A percentile compares a stretch with the other conserved stretches of the same genome.
These are phyloP conservation scores for Fraxinus xanthoxyloides DNA, from an alignment of 305 asterid species.

Conservation along the genomic window DNA sequence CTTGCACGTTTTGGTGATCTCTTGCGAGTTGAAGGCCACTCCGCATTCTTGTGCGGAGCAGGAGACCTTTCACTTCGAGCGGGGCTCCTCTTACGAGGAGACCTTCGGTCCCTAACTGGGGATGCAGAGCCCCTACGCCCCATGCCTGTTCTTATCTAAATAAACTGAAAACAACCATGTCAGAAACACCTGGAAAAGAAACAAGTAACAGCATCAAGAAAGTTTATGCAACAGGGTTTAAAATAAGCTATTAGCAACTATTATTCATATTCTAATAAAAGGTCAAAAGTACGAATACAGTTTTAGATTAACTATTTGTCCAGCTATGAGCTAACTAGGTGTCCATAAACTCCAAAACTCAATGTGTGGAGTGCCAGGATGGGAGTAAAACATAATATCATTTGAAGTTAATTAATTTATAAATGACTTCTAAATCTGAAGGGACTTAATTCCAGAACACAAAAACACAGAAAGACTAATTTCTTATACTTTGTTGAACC, in stretches of 20 bases:
- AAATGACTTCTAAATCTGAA: neutral
- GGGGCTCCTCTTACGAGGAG: slow-evolving; percentile 64
- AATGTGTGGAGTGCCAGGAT: neutral
- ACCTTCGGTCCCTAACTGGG: slow-evolving; percentile 52
- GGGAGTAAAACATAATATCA: neutral
- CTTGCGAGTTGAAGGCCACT: slow-evolving; percentile 43
- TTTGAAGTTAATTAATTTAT: neutral
- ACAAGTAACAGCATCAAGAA: neutral
- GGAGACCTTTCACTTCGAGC: slow-evolving; percentile 67
- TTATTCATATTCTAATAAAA: neutral
- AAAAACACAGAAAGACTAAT: neutral
- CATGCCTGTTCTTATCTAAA: slow-evolving; percentile 37
- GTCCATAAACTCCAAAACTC: neutral
- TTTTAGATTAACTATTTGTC: neutral
- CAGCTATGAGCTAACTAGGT: neutral
- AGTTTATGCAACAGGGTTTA: neutral
- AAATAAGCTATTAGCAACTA: neutral
- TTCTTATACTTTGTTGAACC: neutral
- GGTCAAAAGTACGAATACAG: neutral
- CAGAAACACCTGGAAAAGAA: slow-evolving; percentile 7
- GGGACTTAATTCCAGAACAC: neutral
- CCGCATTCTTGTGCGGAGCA: slow-evolving; percentile 43
- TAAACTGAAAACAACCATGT: slow-evolving; percentile 1
- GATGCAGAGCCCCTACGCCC: slow-evolving; percentile 63
- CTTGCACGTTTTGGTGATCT: slow-evolving; percentile 55